These are phyloP conservation scores for Rusavskia elegans DNA, from an alignment of 495 filamentous ascomycete genomes.

Conservation along the genomic window DNA sequence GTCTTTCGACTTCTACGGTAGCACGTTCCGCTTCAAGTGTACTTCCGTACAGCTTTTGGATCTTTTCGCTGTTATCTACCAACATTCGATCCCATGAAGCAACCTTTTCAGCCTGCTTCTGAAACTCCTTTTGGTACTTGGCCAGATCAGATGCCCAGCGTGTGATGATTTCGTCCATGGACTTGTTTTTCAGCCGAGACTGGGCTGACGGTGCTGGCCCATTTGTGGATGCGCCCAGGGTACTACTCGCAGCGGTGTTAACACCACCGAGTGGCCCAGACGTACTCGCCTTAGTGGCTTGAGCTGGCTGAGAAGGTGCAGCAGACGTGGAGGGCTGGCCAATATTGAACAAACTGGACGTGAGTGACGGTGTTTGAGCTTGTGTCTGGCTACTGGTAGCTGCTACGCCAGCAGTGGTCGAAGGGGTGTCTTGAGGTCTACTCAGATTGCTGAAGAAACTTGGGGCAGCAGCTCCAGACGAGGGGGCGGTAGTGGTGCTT, in stretches of 20 bases:
- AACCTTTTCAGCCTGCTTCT: constrained; percentile 70
- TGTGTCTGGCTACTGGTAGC: constrained; percentile 18
- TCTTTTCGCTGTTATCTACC: constrained; percentile 83
- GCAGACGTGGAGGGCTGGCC: constrained; percentile 14
- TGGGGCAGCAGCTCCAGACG: constrained; percentile 12
- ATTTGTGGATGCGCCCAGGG: constrained; percentile 52
- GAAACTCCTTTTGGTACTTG: constrained; percentile 93
- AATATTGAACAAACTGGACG: constrained; percentile 14
- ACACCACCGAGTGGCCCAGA: constrained; percentile 14
- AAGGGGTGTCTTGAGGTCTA: constrained; percentile 20
- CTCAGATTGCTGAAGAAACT: constrained; percentile 24
- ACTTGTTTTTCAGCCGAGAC: constrained; percentile 90
- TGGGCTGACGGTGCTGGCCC: constrained; percentile 62
- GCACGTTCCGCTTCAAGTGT: constrained; percentile 85
- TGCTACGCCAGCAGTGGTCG: constrained; percentile 15
- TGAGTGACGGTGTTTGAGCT: constrained; percentile 9
- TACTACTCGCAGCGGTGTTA: constrained; percentile 14
- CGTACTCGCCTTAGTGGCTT: constrained; percentile 10
- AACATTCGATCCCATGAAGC: constrained; percentile 82
- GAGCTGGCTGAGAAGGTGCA: constrained; percentile 6
- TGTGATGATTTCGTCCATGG: constrained; percentile 99
- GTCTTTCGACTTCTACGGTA: constrained; percentile 79
- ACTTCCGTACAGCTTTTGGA: constrained; percentile 70
- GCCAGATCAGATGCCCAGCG: constrained; percentile 88
- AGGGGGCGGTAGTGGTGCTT: constrained; percentile 11